phyloP scores from a whole-genome alignment of 2,329 filamentous ascomycete species.

The Dactylellina cionopaga region DNA sequence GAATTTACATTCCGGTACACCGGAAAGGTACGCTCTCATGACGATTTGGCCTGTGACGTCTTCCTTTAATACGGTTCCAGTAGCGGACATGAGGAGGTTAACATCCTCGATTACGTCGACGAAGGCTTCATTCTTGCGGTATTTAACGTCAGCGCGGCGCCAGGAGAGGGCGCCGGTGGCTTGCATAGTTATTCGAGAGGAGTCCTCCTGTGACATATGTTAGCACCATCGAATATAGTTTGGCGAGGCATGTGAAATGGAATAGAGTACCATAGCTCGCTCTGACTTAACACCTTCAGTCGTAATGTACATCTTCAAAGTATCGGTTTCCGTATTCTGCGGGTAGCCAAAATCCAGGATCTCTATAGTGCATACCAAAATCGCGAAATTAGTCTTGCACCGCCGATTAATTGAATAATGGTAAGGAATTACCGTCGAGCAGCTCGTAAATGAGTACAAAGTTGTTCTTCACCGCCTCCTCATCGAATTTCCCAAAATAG shows the following conservation, averaged over 20 bases:
- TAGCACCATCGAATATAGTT: neutral
- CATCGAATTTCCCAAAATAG: slow-evolving; percentile 99
- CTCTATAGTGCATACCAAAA: slow-evolving; percentile 73
- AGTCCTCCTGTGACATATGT: slow-evolving; percentile 72
- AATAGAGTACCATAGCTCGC: slow-evolving; percentile 66
- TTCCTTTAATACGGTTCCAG: slow-evolving; percentile 89
- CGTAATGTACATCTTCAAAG: slow-evolving; percentile 99
- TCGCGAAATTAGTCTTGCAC: too few relatives aligned
- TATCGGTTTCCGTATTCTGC: slow-evolving; percentile 98
- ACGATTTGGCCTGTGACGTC: slow-evolving; percentile 98
- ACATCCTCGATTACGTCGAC: slow-evolving; percentile 99
- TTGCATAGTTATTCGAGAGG: slow-evolving; percentile 95
- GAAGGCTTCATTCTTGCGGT: slow-evolving; percentile 99
- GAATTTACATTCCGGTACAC: slow-evolving; percentile 98
- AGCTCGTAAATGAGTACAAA: slow-evolving; percentile 99
- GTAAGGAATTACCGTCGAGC: slow-evolving; percentile 89
- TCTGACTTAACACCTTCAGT: slow-evolving; percentile 98
- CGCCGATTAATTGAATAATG: too few relatives aligned
- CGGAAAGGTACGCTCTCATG: slow-evolving; percentile 96
- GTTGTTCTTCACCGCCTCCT: slow-evolving; percentile 99
- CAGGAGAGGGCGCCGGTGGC: slow-evolving; percentile 96
- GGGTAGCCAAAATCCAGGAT: slow-evolving; percentile 99
- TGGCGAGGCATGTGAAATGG: neutral
- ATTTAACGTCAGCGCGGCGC: slow-evolving; percentile 97
- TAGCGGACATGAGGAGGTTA: slow-evolving; percentile 96